Percentiles rank a stretch among this genome's conserved stretches.
These are phyloP conservation scores for Dendrobium officinale DNA, from an alignment of 106 monocot species.

Conservation along the genomic window DNA sequence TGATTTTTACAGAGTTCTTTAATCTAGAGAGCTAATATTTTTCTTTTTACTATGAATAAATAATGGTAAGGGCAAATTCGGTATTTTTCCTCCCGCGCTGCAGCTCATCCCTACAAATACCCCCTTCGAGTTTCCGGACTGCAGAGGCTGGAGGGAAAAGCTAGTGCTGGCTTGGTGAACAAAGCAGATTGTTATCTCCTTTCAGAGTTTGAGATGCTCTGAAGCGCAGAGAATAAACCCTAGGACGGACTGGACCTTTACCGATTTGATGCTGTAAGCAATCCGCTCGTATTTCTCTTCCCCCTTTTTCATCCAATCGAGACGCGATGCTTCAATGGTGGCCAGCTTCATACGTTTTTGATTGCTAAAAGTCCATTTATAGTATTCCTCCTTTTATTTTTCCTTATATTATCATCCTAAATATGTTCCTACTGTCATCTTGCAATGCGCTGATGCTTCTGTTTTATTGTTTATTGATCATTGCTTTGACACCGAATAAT, in stretches of 20 bases:
- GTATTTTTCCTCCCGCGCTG: neutral
- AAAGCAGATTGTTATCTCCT: neutral
- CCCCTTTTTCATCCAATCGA: neutral
- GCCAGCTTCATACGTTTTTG: neutral
- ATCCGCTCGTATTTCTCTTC: neutral
- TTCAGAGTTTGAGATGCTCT: neutral
- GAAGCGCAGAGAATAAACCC: neutral
- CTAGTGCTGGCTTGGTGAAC: neutral
- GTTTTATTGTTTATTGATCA: neutral
- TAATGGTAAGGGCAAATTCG: neutral
- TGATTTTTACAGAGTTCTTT: too few species aligned
- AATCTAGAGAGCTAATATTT: too few species aligned
- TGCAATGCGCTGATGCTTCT: neutral
- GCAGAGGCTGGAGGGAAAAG: neutral
- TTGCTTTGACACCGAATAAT: neutral
- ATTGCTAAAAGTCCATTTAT: neutral
- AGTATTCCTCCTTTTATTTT: neutral
- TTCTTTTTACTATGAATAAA: neutral
- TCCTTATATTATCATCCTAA: neutral
- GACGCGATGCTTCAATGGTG: neutral
- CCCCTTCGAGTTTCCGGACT: neutral
- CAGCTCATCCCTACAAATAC: neutral
- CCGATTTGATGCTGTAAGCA: neutral
- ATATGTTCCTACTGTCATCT: neutral
- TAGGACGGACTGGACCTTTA: neutral